Evolutionary conservation across 176 grass and related monocot genomes (phyloP).

Genomic region (Eleusine indica): DNA sequence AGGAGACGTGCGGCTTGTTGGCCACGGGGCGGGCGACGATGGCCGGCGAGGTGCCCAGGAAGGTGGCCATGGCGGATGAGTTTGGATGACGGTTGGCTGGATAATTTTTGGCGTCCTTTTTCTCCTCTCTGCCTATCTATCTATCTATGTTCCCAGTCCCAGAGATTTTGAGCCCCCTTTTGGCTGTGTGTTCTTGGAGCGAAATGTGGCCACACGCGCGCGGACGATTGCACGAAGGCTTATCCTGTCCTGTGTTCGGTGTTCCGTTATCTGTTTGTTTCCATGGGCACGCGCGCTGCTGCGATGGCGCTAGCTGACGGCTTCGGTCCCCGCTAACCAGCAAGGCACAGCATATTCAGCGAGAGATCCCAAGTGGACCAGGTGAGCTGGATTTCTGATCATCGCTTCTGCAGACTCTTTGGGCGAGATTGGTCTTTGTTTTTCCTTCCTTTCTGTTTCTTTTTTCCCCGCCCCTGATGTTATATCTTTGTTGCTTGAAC

Average conservation of each 20-base stretch:
- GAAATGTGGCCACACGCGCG: conserved; percentile 34
- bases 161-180: neutral
- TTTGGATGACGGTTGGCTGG: conserved; percentile 9
- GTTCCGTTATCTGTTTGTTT: neutral
- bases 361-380: no score
- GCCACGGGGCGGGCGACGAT: conserved; percentile 55
- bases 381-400: no score
- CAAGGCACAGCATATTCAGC: no score
- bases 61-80: conserved; percentile 58
- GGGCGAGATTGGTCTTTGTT: no score
- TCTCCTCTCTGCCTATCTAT: neutral
- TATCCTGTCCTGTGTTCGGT: conserved; percentile 21
- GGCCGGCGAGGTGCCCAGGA: conserved; percentile 68
- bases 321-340: no score
- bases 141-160: neutral
- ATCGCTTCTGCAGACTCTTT: no score
- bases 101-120: conserved; percentile 9
- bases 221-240: neutral
- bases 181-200: neutral
- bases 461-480: no score
- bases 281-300: no score
- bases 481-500: no score
- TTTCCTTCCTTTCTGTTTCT: no score
- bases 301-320: neutral
- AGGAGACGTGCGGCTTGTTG: conserved; percentile 73